Evolutionary conservation across 129 eudicot species (phyloP), one percentile per base, ranked within the genome.

Genomic region (Flaveria linearis): DNA sequence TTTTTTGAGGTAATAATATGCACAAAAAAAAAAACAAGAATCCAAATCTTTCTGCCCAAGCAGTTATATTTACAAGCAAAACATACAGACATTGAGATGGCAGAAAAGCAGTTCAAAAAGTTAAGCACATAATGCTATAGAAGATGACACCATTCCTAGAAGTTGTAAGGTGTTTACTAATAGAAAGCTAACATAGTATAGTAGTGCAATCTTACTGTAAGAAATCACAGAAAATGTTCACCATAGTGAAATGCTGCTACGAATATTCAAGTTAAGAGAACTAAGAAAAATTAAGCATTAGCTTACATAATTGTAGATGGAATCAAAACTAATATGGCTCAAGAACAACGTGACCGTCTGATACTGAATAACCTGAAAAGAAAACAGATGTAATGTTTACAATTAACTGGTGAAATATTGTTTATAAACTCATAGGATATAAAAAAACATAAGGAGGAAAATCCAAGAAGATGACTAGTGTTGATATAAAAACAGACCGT

Each of bases 301-400:
- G 26, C 75, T 73, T 73, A 80, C 83, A 80, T 80, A 20, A 45
- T 67, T 42, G 52, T 43, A 45, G 68, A 72, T 80, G 73, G n/a
- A 64, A 64, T 52, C 42, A 28, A 80, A 64, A 25, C 39, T 16
- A 52, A 43, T 47, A n/a, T 22, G 73, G 79, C 69, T 65, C 17
- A 55, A 65, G 69, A 51, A 10, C 39, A 28, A 22, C 13, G 57
- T 5, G 52, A 73, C 26, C 5, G 42, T 52, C 74, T 2, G 20
- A 45, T 43, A 51, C 68, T 14, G 39, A 52, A 41, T 43, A 68
- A 70, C 50, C 83, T 80, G 83, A 57, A 53, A 80, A 4, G 26
- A 73, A 73, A 80, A 8, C 36, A 63, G 66, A 51, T 11, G n/a
- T 46, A 42, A 65, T 26, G 60, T 72, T 50, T 50, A 70, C 47